Evolutionary conservation across 495 filamentous ascomycete genomes (phyloP).

Genomic region (Sporormia fimetaria): DNA sequence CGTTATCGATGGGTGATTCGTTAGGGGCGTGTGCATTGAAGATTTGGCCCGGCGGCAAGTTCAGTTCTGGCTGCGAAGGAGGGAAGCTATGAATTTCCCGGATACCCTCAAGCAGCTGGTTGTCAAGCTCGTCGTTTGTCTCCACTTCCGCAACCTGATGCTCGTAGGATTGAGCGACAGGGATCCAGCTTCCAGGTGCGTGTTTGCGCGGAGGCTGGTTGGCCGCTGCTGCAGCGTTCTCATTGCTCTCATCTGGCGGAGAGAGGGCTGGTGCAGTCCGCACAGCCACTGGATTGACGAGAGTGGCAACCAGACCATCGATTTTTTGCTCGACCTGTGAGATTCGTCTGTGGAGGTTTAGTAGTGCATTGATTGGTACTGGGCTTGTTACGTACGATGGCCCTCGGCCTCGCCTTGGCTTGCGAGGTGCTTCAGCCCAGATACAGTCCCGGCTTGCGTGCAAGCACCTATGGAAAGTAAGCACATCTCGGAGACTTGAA

Average conservation of each 20-base stretch:
- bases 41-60: slow-evolving; percentile 1
- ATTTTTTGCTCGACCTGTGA: slow-evolving; percentile 19
- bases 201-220: neutral
- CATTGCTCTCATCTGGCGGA: neutral
- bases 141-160: slow-evolving; percentile 3
- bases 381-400: slow-evolving; percentile 8
- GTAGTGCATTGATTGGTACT: neutral
- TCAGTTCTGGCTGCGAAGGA: slow-evolving; percentile 1
- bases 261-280: neutral
- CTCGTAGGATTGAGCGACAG: slow-evolving; percentile 6
- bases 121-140: too few relatives aligned
- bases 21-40: neutral
- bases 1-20: slow-evolving; percentile 7
- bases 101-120: slow-evolving; percentile 10
- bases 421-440: slow-evolving; percentile 12
- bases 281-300: neutral
- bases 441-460: slow-evolving; percentile 11
- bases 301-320: slow-evolving; percentile 12
- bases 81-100: slow-evolving; percentile 13
- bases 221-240: neutral
- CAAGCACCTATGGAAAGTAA: slow-evolving; percentile 7
- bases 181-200: slow-evolving; percentile 15
- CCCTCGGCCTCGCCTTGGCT: slow-evolving; percentile 6
- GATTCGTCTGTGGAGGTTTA: slow-evolving; percentile 9
- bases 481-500: neutral